Evolutionary conservation across 192 early-diverging fungal genomes (phyloP).

Genomic region (Entophlyctis luteolus): DNA sequence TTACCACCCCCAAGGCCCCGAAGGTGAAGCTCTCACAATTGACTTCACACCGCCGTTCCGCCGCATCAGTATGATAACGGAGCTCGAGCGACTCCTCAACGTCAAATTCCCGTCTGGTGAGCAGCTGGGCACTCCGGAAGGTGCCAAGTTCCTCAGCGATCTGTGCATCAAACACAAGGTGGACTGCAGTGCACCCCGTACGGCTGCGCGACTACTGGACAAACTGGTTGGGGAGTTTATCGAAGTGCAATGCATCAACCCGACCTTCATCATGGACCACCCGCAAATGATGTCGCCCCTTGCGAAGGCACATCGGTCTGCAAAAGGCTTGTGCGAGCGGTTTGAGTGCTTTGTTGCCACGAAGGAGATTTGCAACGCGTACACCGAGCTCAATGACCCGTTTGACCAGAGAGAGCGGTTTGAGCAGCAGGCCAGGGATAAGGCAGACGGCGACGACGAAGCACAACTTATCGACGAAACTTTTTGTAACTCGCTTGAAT

Average conservation of each 20-base stretch:
- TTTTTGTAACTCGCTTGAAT: constrained; percentile 95
- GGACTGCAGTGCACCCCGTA: constrained; percentile 92
- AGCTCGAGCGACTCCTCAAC: constrained; percentile 83
- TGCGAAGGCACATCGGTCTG: constrained; percentile 91
- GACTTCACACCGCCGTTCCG: constrained; percentile 97
- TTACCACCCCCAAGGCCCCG: constrained; percentile 90
- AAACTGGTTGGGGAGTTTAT: constrained; percentile 65
- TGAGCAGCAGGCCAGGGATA: constrained; percentile 94
- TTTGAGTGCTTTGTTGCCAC: constrained; percentile 98
- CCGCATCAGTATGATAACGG: constrained; percentile 87
- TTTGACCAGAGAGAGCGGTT: constrained; percentile 98
- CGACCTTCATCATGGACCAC: constrained; percentile 95
- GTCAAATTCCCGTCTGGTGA: constrained; percentile 88
- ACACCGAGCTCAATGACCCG: constrained; percentile 99
- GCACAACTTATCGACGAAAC: constrained; percentile 97
- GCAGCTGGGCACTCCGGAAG: constrained; percentile 73
- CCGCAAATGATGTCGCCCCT: constrained; percentile 99
- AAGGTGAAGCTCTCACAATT: constrained; percentile 72
- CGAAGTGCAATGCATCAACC: constrained; percentile 57
- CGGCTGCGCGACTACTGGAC: constrained; percentile 87
- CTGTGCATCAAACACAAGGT: constrained; percentile 93
- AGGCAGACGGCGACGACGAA: constrained; percentile 98
- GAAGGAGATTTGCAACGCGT: constrained; percentile 98
- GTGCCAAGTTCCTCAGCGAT: constrained; percentile 86
- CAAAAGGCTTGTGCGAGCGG: constrained; percentile 90